Evolutionary conservation across 306 rosid genomes (phyloP), one percentile per base, ranked within the genome.

Genomic region (Malus asiatica): DNA sequence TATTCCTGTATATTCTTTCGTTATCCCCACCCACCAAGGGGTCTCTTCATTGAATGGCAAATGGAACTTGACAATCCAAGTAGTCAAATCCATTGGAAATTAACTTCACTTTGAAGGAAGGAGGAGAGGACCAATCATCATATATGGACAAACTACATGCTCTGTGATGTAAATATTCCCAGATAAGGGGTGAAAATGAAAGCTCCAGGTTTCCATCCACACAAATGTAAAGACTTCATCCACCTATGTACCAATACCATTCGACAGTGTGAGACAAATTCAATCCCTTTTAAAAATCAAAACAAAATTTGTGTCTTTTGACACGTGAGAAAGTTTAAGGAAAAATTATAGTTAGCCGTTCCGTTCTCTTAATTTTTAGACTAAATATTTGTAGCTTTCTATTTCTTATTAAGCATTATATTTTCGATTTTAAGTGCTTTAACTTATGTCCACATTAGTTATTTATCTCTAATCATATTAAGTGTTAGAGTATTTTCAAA

Each of bases 141-240:
- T 78, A 33, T 61, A 46, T 35, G 67, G 66, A 64, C 76, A 76
- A 60, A 38, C 79, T 66, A 23, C 8, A 15, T 51, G 55, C 29
- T 20, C 44, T 42, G 57, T 78, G 68, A 63, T 80, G 73, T 5
- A 70, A 67, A 69, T 64, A 51, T 51, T 51, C 55, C 78, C 69
- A 69, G 51, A 46, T 72, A 66, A 69, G 59, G 8, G 63, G 30
- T 75, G 89, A 85, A 79, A 89, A 40, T 55, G 87, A 83, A 79
- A 78, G 68, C 80, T 61, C 70, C 4, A n/a, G 23, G 74, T 63
- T 87, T 72, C 74, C 52, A 83, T 46, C 78, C 74, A 33, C 64
- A n/a, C 63, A 64, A 12, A 71, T 46, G 61, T 48, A 67, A 72
- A 72, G 59, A 27, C 27, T 27, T 27, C 27, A 27, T 27, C 27